Percentiles rank a stretch among this genome's conserved stretches.
Conservation (phyloP, 352 stramenopile genomes). For the Peronospora belbahrii region DNA sequence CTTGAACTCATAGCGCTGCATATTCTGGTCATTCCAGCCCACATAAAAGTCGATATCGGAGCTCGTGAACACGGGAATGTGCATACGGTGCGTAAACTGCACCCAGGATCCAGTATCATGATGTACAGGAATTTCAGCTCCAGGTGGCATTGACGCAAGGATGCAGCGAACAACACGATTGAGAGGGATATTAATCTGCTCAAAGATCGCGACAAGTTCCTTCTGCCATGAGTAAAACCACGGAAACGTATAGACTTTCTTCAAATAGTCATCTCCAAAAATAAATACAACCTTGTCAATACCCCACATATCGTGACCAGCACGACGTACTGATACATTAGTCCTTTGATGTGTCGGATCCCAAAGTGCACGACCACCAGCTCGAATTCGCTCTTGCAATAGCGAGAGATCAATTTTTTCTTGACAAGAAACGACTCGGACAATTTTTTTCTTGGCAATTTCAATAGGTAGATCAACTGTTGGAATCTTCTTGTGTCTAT, state of each 20-base stretch:
- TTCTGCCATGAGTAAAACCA: constrained; percentile 86
- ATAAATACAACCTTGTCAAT: constrained; percentile 97
- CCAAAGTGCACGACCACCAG: constrained; percentile 46
- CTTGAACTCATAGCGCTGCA: constrained; percentile 89
- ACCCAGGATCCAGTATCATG: constrained; percentile 98
- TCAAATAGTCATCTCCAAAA: constrained; percentile 98
- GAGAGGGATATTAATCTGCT: constrained; percentile 80
- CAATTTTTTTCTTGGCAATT: constrained; percentile 28
- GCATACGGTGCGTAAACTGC: constrained; percentile 91
- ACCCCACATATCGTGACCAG: constrained; percentile 95
- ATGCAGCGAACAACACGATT: constrained; percentile 90
- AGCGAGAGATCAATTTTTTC: constrained; percentile 52
- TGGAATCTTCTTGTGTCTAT: constrained; percentile 68
- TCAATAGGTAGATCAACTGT: constrained; percentile 43
- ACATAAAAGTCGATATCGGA: constrained; percentile 72
- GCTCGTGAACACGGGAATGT: constrained; percentile 93
- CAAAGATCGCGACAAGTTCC: constrained; percentile 84
- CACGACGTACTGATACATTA: constrained; percentile 90
- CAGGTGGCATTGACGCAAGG: constrained; percentile 92
- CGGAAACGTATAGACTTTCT: constrained; percentile 91
- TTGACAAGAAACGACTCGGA: constrained; percentile 53
- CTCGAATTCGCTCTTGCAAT: constrained; percentile 52
- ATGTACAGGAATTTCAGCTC: constrained; percentile 93
- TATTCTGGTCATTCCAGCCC: constrained; percentile 69
- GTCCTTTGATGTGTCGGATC: constrained; percentile 56